Base-by-base conservation (phyloP, 163 green algal genomes). In the Chloromonas sp. region DNA sequence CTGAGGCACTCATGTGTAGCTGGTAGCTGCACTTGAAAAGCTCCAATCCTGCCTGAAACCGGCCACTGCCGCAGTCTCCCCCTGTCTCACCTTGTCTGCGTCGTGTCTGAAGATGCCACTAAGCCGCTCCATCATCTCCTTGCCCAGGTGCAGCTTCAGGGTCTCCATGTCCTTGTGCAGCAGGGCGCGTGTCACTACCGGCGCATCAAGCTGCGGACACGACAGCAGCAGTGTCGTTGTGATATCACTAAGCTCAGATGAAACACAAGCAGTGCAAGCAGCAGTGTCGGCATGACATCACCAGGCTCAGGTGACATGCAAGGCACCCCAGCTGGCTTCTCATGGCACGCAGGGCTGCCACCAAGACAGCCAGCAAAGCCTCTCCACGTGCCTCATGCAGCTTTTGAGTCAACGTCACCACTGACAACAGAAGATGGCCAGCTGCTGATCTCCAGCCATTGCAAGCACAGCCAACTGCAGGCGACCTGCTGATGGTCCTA, bases 91-190 rank as follows among this genome's bases (percentile, higher is more conserved):
- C 92, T 94, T 86, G 71, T 92, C 85, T 71, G 93, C 78, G 74
- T 89, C 93, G 83, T 92, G 91, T 88, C 83, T 93, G 87, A 89
- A 97, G 84, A 98, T 95, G 82, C 94, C 95, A 0, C 84, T 87
- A 5, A 98, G 85, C 15, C 96, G 91, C 91, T 98, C 94, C 78
- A 96, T 82, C 87, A 98, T 95, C 88, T 98, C 95, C 0, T 90
- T 86, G 1, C 92, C 94, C 90, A 93, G 97, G 89, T 97, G 93
- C 87, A 97, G 81, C 80, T 88, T 86, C 76, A 98, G 88, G 60
- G 91, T 83, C 2, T 91, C 89, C 83, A 96, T 83, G 70, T 98
- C 89, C 61, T 94, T 93, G 58, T 90, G 90, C 60, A 98, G 88
- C 89, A 98, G 98, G 0, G 94, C 95, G 83, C 91, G 92, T 77